These are phyloP conservation scores for Yamadazyma ubonensis DNA, from an alignment of 805 yeast species.

Conservation along the genomic window DNA sequence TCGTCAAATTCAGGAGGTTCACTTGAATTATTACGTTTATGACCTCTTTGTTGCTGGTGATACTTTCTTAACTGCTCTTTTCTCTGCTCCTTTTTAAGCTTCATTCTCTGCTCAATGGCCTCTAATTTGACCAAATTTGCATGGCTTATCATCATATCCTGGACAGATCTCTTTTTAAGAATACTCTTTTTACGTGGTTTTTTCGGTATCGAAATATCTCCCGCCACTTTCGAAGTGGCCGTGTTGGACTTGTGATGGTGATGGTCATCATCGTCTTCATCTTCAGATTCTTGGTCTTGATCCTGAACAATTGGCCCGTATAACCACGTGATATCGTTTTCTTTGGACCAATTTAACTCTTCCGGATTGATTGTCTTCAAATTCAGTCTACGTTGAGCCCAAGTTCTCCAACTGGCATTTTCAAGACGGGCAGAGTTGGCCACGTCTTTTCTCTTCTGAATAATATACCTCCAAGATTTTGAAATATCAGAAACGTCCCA, in stretches of 20 bases:
- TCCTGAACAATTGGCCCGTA: slow-evolving; percentile 82
- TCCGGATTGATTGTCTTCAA: slow-evolving; percentile 84
- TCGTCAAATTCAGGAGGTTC: slow-evolving; percentile 43
- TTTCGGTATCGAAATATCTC: slow-evolving; percentile 42
- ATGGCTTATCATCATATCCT: slow-evolving; percentile 74
- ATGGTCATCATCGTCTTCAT: slow-evolving; percentile 19
- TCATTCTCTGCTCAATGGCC: slow-evolving; percentile 37
- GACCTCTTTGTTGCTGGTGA: slow-evolving; percentile 10
- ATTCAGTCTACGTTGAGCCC: slow-evolving; percentile 78
- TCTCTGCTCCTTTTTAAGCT: slow-evolving; percentile 30
- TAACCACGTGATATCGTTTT: slow-evolving; percentile 95
- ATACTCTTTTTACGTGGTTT: slow-evolving; percentile 59
- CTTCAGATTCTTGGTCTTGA: slow-evolving; percentile 27
- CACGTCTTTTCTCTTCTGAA: slow-evolving; percentile 74
- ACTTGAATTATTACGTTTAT: slow-evolving; percentile 17
- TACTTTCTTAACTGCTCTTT: slow-evolving; percentile 11
- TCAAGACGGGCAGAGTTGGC: slow-evolving; percentile 53
- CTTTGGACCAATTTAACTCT: slow-evolving; percentile 93
- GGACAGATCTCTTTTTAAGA: slow-evolving; percentile 79
- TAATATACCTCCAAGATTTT: slow-evolving; percentile 93
- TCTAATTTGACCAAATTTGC: slow-evolving; percentile 45
- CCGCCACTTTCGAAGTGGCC: slow-evolving; percentile 45
- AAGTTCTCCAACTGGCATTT: slow-evolving; percentile 87
- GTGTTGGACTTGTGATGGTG: slow-evolving; percentile 21
- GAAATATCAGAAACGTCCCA: slow-evolving; percentile 96